Base-by-base conservation (phyloP, 2,329 filamentous ascomycete species). In the Fusarium longipes region DNA sequence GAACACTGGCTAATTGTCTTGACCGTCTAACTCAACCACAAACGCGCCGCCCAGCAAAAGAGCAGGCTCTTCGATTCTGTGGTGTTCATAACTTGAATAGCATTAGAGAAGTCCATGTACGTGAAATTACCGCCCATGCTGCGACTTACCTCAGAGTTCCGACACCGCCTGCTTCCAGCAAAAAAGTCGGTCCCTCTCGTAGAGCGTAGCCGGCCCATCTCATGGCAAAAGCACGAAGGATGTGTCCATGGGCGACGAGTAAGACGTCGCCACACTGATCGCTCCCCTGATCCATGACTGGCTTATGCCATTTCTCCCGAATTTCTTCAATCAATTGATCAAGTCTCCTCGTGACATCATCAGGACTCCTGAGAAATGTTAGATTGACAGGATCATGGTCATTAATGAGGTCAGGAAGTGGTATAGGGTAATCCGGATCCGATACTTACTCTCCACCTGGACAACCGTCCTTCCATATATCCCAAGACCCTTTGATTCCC, bases 381-480 rank as follows among this genome's bases (percentile, higher is more conserved):
- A 71, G 64, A 25, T 17, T 7, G 14, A 18, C 25, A 22, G 14
- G 6, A 25, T 38, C 6, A 17, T 50, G 6, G 24, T 38, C 6
- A 17, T 50, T 25, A 12, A n/a, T 24, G 14, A 14, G 11, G 10
- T 17, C 9, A 12, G 22, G 2, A 7, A 12, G 14, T 4, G 6
- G 27, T 63, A 20, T 33, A 60, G 63, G 61, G 55, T 67, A 63
- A 17, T 2, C 17, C 8, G 2, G 9, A 15, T 50, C 29, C 22
- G 8, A 35, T n/a, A 84, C 88, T 77, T 79, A 92, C 90, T 97
- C 93, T 77, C 93, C 93, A 5, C 89, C 91, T 2, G 90, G 91
- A 78, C 93, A 97, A 1, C 93, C 93, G 75, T 96, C 93, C n/a
- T 82, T 83, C 93, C 93, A 97, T 67, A 97, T 96, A 79, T 96